Evolutionary conservation across 352 stramenopile genomes (phyloP), one percentile per base, ranked within the genome.

Genomic region (Pythium insidiosum): DNA sequence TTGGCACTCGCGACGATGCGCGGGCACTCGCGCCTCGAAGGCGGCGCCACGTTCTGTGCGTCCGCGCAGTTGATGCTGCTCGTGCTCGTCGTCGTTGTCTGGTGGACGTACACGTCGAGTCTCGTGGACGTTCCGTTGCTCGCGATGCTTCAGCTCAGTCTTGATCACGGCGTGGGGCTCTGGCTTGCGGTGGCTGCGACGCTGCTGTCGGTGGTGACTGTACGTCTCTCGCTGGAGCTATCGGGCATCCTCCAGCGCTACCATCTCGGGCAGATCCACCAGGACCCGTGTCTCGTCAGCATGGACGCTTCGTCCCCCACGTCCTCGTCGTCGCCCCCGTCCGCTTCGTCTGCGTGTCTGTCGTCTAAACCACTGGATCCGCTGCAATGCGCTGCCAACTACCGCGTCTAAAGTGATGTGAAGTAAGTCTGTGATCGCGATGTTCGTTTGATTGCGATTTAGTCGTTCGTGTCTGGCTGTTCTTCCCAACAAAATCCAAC

Each of bases 351-450:
- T n/a, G n/a, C n/a, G n/a, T n/a, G n/a, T n/a, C n/a, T n/a, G n/a
- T n/a, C n/a, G n/a, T n/a, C n/a, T n/a, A n/a, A 47, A 4, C 56
- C 53, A 24, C 6, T 36, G 2, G 67, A 84, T 22, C 72, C 68
- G 23, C 51, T 84, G 21, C 65, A 59, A 12, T 80, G 66, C 30
- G 64, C 66, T 29, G 66, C 68, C 25, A 82, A 84, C 41, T 84
- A 82, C 48, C 35, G 71, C 26, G 60, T 76, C 22, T 78, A 52
- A 50, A 50, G 36, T n/a, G n/a, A n/a, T n/a, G n/a, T n/a, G n/a
- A n/a, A n/a, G n/a, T n/a, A n/a, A n/a, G n/a, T n/a, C n/a, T n/a
- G n/a, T n/a, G n/a, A n/a, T n/a, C n/a, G n/a, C n/a, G n/a, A n/a
- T n/a, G n/a, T n/a, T n/a, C n/a, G n/a, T n/a, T n/a, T n/a, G n/a